A percentile compares a stretch with the other conserved stretches of the same genome.
Conservation (phyloP, 768 basidiomycete genomes). For the Naganishia vaughanmartiniae region DNA sequence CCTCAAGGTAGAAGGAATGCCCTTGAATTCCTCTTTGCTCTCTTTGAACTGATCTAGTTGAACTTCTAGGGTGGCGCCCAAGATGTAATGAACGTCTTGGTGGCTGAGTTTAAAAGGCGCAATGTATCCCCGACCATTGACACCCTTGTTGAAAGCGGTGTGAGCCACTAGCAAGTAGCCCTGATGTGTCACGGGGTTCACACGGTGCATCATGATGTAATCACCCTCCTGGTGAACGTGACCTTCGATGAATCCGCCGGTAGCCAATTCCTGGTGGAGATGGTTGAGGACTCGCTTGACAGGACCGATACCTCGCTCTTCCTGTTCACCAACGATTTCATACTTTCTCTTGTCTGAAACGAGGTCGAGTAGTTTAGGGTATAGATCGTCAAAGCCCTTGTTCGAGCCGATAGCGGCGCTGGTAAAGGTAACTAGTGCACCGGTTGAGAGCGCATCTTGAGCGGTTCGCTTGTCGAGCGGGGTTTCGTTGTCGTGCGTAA, state of each 20-base stretch:
- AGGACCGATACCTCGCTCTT: conserved; percentile 54
- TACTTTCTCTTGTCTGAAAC: conserved; percentile 81
- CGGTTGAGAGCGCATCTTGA: conserved; percentile 91
- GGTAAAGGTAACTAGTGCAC: conserved; percentile 86
- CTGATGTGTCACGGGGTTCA: conserved; percentile 83
- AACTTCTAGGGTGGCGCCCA: conserved; percentile 73
- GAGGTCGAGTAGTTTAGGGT: conserved; percentile 87
- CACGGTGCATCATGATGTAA: conserved; percentile 91
- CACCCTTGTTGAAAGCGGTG: conserved; percentile 81
- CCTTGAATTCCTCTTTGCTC: conserved; percentile 62
- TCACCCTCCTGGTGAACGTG: conserved; percentile 97
- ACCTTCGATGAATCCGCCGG: conserved; percentile 82
- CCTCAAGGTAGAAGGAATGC: conserved; percentile 68
- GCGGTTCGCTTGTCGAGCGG: conserved; percentile 84
- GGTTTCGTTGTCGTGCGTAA: conserved; percentile 97
- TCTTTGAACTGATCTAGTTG: conserved; percentile 60
- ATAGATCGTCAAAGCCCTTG: conserved; percentile 95
- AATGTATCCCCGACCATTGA: conserved; percentile 74
- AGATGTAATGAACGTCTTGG: conserved; percentile 73
- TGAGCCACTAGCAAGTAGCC: conserved; percentile 90
- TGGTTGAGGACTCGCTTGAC: conserved; percentile 72
- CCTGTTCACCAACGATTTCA: conserved; percentile 57
- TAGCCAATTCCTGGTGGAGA: conserved; percentile 85
- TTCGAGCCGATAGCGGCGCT: conserved; percentile 85
- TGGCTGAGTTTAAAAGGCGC: conserved; percentile 77